Conservation (phyloP, 164 flowering plant species). For the Stephania cephalantha region DNA sequence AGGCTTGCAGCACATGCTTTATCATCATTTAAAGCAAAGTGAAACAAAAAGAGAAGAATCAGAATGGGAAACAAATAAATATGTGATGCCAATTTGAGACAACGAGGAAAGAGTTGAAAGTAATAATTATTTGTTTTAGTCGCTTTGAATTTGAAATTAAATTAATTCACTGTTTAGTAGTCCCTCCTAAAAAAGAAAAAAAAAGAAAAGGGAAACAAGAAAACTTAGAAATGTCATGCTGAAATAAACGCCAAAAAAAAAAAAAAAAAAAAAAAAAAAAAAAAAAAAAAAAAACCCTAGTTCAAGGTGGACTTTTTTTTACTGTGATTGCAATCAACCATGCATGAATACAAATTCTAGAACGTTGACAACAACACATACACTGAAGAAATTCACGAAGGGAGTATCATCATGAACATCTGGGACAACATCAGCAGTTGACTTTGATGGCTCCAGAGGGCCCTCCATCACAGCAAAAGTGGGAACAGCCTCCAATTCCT, state of each 20-base stretch:
- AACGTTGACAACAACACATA: slow-evolving; percentile 26
- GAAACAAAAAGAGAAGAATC: neutral
- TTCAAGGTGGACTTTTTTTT: neutral
- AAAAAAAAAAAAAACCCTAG: no score
- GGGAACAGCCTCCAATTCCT: slow-evolving; percentile 88
- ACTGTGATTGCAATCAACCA: neutral
- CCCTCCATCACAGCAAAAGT: slow-evolving; percentile 85
- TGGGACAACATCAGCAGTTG: slow-evolving; percentile 37
- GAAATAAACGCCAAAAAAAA: no score
- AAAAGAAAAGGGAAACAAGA: neutral
- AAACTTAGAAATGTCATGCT: neutral
- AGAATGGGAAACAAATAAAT: neutral
- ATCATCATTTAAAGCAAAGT: neutral
- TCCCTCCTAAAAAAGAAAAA: no score
- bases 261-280: no score
- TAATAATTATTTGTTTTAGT: neutral
- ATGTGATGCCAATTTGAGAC: no score
- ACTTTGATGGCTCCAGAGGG: slow-evolving; percentile 72
- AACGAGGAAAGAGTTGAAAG: no score
- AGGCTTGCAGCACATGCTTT: neutral
- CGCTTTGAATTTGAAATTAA: neutral
- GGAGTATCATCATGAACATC: slow-evolving; percentile 69
- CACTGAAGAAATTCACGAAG: slow-evolving; percentile 83
- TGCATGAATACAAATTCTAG: no score
- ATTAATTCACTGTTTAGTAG: neutral